phyloP scores from a whole-genome alignment of 768 basidiomycete species.

The Podaxis mareebaensis region DNA sequence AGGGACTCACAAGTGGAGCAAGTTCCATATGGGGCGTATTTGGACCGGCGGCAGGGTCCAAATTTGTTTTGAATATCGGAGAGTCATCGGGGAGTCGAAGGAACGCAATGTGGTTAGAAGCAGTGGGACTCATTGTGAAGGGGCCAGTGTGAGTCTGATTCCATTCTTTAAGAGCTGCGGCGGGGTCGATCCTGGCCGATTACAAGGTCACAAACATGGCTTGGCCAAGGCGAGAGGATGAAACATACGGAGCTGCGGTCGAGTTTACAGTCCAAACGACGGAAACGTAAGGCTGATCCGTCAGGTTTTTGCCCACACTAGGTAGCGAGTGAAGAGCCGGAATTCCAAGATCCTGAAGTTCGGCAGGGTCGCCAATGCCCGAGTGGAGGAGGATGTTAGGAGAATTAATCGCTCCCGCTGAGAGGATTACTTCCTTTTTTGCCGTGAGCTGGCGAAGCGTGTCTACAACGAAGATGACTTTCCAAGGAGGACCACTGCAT shows the following conservation, averaged over 20 bases:
- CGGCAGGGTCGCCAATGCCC: slow-evolving; percentile 31
- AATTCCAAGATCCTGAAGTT: slow-evolving; percentile 26
- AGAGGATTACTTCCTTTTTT: slow-evolving; percentile 52
- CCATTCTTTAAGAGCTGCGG: slow-evolving; percentile 19
- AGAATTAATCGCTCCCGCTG: slow-evolving; percentile 34
- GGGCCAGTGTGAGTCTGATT: slow-evolving; percentile 23
- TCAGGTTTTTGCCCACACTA: slow-evolving; percentile 30
- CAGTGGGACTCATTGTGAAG: slow-evolving; percentile 17
- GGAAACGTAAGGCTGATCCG: slow-evolving; percentile 27
- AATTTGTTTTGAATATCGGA: slow-evolving; percentile 18
- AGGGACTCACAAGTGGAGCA: slow-evolving; percentile 21
- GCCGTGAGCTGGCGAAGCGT: slow-evolving; percentile 29
- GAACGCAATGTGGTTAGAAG: slow-evolving; percentile 24
- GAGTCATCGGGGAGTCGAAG: slow-evolving; percentile 23
- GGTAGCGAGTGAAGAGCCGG: slow-evolving; percentile 25
- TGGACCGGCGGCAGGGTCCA: slow-evolving; percentile 27
- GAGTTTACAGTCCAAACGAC: slow-evolving; percentile 30
- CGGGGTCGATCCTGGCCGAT: not conserved
- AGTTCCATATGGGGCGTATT: slow-evolving; percentile 21
- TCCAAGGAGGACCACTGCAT: not conserved
- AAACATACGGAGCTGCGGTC: slow-evolving; percentile 20
- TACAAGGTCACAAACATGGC: not conserved
- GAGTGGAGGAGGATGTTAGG: slow-evolving; percentile 34
- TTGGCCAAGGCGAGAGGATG: slow-evolving; percentile 16
- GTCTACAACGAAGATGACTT: not conserved